Evolutionary conservation across 2,329 filamentous ascomycete genomes (phyloP).

Genomic region (Cladosporium sphaerospermum): DNA sequence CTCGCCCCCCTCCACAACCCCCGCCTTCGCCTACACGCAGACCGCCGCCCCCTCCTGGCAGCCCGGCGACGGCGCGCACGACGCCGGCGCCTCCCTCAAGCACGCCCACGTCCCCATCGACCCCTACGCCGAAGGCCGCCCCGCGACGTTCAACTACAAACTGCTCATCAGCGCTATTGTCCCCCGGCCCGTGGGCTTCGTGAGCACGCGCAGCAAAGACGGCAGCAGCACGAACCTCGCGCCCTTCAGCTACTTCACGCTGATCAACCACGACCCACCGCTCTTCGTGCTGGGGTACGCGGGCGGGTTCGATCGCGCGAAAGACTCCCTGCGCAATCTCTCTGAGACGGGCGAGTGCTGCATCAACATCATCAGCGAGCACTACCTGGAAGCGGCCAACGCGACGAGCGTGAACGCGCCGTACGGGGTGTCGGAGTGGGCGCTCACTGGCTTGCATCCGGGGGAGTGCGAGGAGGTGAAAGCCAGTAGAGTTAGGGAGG

Average conservation of each 20-base stretch:
- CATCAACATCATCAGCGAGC: slow-evolving; percentile 82
- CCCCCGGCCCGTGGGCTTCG: slow-evolving; percentile 70
- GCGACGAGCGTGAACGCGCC: slow-evolving; percentile 72
- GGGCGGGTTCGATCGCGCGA: slow-evolving; percentile 54
- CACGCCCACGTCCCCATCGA: slow-evolving; percentile 71
- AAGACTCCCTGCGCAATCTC: slow-evolving; percentile 75
- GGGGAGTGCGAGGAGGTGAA: slow-evolving; percentile 60
- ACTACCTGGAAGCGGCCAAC: slow-evolving; percentile 83
- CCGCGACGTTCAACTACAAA: slow-evolving; percentile 76
- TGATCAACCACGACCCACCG: slow-evolving; percentile 81
- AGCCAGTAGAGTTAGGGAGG: slow-evolving; percentile 70
- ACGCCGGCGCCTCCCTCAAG: slow-evolving; percentile 41
- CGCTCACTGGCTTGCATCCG: slow-evolving; percentile 67
- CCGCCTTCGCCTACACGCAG: slow-evolving; percentile 52
- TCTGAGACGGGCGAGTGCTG: slow-evolving; percentile 62
- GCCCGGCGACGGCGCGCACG: slow-evolving; percentile 60
- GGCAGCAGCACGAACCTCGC: slow-evolving; percentile 69
- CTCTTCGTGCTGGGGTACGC: slow-evolving; percentile 64
- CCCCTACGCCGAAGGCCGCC: slow-evolving; percentile 65
- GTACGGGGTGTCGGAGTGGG: slow-evolving; percentile 72
- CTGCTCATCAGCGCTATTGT: slow-evolving; percentile 77
- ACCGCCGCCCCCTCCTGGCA: slow-evolving; percentile 61
- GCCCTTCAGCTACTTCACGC: slow-evolving; percentile 79
- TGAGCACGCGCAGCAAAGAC: slow-evolving; percentile 54
- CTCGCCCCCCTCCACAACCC: slow-evolving; percentile 19